A percentile compares a stretch with the other conserved stretches of the same genome.
Conservation (phyloP, 495 filamentous ascomycete species). For the Hyaloscypha variabilis region DNA sequence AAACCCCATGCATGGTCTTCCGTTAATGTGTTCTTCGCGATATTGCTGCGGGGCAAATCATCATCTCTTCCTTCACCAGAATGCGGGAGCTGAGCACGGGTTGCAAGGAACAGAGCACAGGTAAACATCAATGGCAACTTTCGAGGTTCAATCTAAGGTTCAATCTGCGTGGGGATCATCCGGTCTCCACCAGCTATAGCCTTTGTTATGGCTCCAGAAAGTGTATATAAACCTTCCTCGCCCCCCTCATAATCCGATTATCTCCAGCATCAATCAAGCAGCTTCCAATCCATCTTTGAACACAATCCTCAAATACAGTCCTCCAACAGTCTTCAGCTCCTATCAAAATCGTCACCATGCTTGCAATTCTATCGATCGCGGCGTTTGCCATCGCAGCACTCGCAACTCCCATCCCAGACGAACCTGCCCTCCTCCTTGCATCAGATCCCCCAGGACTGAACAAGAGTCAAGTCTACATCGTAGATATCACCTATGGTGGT, state of each 20-base stretch:
- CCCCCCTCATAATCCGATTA: neutral
- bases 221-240: no score
- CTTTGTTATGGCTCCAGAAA: no score
- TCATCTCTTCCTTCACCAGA: neutral
- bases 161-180: neutral
- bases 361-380: constrained; percentile 12
- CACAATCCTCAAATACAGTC: no score
- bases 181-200: no score
- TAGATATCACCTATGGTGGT: constrained; percentile 48
- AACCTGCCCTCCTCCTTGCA: constrained; percentile 11
- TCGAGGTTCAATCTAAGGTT: neutral
- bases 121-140: constrained; percentile 1
- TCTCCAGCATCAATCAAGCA: neutral
- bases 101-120: neutral
- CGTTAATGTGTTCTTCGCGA: neutral
- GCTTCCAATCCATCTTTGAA: neutral
- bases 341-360: constrained; percentile 18
- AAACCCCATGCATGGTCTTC: no score
- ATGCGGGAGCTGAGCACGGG: constrained; percentile 3
- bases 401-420: constrained; percentile 10
- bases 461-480: constrained; percentile 32
- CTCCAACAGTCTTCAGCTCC: neutral
- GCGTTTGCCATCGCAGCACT: constrained; percentile 20
- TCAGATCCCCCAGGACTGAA: constrained; percentile 3
- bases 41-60: constrained; percentile 24